A percentile compares a stretch with the other conserved stretches of the same genome.
These are phyloP conservation scores for Magnaporthiopsis poae DNA, from an alignment of 2,329 filamentous ascomycete species.

Conservation along the genomic window DNA sequence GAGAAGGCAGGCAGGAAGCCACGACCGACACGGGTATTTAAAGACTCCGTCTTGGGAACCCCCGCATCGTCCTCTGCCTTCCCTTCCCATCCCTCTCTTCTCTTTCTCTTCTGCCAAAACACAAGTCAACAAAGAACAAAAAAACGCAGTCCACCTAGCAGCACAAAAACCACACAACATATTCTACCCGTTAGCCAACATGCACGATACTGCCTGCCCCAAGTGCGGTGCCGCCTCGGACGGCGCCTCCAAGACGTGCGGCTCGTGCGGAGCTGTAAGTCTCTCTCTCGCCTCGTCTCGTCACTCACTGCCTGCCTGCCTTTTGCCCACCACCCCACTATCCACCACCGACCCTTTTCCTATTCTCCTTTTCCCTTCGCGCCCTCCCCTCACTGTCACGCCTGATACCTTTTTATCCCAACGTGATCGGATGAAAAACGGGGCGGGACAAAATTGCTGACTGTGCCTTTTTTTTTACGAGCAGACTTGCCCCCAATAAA, in stretches of 20 bases:
- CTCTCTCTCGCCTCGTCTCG: background rate
- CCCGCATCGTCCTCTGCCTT: background rate
- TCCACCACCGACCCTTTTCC: background rate
- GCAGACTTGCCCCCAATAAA: constrained; percentile 2
- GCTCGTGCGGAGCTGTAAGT: constrained; percentile 48
- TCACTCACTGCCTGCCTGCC: constrained; percentile 3
- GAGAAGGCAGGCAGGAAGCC: background rate
- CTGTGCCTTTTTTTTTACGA: background rate
- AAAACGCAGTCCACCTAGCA: background rate
- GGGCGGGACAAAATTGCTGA: background rate
- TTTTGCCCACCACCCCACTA: background rate
- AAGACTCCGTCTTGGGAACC: background rate
- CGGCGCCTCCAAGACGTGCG: constrained; percentile 42
- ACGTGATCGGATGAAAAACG: background rate
- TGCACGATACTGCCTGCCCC: constrained; percentile 41
- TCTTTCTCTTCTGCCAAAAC: background rate
- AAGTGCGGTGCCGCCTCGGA: constrained; percentile 43
- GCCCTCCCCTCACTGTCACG: background rate
- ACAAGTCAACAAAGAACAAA: too few species aligned
- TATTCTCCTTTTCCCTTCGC: background rate
- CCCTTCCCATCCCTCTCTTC: background rate
- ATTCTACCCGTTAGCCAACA: constrained; percentile 16
- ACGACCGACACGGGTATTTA: background rate
- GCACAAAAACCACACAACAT: background rate
- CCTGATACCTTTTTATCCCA: background rate